Evolutionary conservation across 106 monocot genomes (phyloP), one percentile per base, ranked within the genome.

Genomic region (Ottelia alismoides): DNA sequence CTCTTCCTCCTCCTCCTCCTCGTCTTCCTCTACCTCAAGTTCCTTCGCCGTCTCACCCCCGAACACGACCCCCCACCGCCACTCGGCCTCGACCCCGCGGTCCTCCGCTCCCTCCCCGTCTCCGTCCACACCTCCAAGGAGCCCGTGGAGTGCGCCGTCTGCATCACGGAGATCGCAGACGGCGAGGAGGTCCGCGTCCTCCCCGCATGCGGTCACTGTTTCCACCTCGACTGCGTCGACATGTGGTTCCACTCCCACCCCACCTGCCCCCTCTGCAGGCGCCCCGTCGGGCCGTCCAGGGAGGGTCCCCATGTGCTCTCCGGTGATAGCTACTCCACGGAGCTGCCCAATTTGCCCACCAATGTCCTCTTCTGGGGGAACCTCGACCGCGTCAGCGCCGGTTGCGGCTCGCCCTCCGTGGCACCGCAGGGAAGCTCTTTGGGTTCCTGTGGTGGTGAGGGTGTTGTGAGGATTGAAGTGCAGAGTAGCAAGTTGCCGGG

Each of bases 81-180:
- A 22, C 23, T 9, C 22, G 58, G 58, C 2, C 58, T 59, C 58
- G 58, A 59, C 20, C 24, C 23, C 25, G 14, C 58, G 12, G 40
- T 59, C 44, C 9, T 59, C 44, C 20, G 16, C 43, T 45, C 58
- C 45, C 58, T 59, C 25, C 58, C 58, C 44, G 58, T 59, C 44
- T 45, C n/a, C 40, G 12, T 45, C 43, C 46, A 59, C 45, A 40
- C 45, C 2, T 16, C 43, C 22, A 45, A 59, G 11, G 58, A 45
- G 17, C 17, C 27, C 58, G 25, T 59, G 32, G 58, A 59, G 45
- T 59, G 58, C 45, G 40, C 58, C 44, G 58, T 59, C 45, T 59
- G 58, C 25, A 40, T 59, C 58, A 11, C 58, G 20, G 45, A 59
- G 44, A 40, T 59, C 1, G 25, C 9, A 1, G 58, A 59, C 45